A percentile compares a stretch with the other conserved stretches of the same genome.
These are phyloP conservation scores for Alternaria burnsii DNA, from an alignment of 2,329 filamentous ascomycete genomes.

Conservation along the genomic window DNA sequence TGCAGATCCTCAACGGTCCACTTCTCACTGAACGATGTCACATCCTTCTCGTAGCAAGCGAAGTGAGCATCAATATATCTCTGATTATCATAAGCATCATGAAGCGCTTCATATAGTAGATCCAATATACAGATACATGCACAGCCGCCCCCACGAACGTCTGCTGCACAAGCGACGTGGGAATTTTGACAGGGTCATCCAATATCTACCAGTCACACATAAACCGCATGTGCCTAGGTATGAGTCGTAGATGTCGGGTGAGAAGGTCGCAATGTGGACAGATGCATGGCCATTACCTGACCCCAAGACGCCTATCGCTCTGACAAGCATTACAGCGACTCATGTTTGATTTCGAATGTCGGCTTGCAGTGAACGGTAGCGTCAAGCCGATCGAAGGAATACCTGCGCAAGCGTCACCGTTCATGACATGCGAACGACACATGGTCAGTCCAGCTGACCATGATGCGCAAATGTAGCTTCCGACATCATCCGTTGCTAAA, in stretches of 20 bases:
- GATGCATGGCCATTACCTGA: neutral
- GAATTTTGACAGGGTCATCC: conserved; percentile 1
- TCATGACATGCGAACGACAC: conserved; percentile 18
- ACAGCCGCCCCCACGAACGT: conserved; percentile 7
- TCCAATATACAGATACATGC: conserved; percentile 11
- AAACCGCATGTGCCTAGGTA: neutral
- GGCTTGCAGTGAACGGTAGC: conserved; percentile 1
- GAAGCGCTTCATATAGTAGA: conserved; percentile 8
- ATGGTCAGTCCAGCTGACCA: conserved; percentile 7
- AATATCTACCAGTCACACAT: conserved; percentile 7
- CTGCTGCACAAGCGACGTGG: conserved; percentile 2
- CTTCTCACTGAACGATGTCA: conserved; percentile 1
- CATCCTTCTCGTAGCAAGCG: conserved; percentile 3
- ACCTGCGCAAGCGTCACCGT: conserved; percentile 13
- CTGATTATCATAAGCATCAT: conserved; percentile 5
- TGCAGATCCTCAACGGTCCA: neutral
- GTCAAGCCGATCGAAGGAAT: conserved; percentile 1
- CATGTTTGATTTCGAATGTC: neutral
- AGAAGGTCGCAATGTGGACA: conserved; percentile 1
- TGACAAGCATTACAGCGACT: neutral
- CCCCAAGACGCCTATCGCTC: neutral
- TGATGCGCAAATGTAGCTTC: neutral
- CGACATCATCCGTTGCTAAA: conserved; percentile 3
- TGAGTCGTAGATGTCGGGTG: neutral
- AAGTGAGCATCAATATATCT: conserved; percentile 6